Base-by-base conservation (phyloP, 2,329 filamentous ascomycete species). In the Lachnellula subtilissima region DNA sequence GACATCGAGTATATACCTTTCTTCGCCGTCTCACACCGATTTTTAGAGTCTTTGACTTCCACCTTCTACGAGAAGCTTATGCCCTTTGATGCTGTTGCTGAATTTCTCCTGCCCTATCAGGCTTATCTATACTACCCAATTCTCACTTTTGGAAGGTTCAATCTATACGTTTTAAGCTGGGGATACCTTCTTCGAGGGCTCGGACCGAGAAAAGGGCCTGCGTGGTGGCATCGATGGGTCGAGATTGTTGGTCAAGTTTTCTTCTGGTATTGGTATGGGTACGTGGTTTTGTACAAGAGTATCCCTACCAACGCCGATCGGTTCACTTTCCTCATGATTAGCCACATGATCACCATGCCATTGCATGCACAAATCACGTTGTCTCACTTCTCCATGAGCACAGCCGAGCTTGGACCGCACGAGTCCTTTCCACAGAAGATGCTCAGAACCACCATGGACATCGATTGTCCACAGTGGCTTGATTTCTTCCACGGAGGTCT, bases 361-460 rank as follows among this genome's bases (percentile, higher is more conserved):
- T 76, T 96, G 50, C 91, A 96, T 70, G 82, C 93, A 11, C 91
- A 96, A 71, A 96, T 96, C 70, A 95, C 91, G 0, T 81, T 96
- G 17, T 94, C 89, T 2, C 91, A 96, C 72, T 96, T 95, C 72
- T 89, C 89, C 62, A 96, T 96, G 91, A 93, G 89, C 64, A 96
- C 91, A 0, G 82, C 89, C 11, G 90, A 96, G 65, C 78, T 96
- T 12, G 92, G 92, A 0, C 84, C 88, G 1, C 78, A 86, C 51
- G 91, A 96, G 70, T 94, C 89, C 0, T 96, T 96, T 71, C 85
- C 91, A 0, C 91, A 96, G 72, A 89, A 87, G 71, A 94, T 95
- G 87, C 78, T 96, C 47, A 86, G 92, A 63, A 96, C 91, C 1
- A 96, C 91, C 12, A 96, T 96, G 91, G 91, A 96, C 61, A 85